These are phyloP conservation scores for Salix exigua DNA, from an alignment of 345 rosid species.

Conservation along the genomic window DNA sequence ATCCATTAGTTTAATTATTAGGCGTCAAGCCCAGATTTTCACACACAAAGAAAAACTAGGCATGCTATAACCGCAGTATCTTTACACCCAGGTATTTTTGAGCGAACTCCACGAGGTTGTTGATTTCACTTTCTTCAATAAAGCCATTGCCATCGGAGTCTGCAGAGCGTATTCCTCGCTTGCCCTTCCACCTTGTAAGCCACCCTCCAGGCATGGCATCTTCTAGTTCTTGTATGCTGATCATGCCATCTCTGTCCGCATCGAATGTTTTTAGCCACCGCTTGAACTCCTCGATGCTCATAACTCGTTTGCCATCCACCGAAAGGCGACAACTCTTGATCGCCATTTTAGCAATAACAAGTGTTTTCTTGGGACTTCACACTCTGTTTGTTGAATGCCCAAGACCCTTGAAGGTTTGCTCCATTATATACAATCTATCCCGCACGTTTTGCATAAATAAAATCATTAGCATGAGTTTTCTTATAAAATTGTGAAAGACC, in stretches of 20 bases:
- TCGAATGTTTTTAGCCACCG: background rate
- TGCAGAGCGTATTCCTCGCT: conserved; percentile 4
- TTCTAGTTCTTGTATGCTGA: conserved; percentile 5
- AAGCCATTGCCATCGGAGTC: conserved; percentile 7
- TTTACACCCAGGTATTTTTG: conserved; percentile 5
- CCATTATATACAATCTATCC: background rate
- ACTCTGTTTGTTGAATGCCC: background rate
- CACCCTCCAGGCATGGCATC: conserved; percentile 6
- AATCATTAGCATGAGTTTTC: background rate
- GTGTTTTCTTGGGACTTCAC: background rate
- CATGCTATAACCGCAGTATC: background rate
- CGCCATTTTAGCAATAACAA: background rate
- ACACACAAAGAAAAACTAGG: no score
- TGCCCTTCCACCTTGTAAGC: conserved; percentile 5
- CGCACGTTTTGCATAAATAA: background rate
- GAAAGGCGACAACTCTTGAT: background rate
- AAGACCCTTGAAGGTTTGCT: background rate
- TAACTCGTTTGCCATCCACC: background rate
- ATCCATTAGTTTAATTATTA: no score
- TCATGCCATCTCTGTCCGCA: background rate
- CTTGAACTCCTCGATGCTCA: conserved; percentile 13
- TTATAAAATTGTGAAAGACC: no score
- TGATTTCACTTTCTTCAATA: conserved; percentile 1
- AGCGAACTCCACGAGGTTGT: background rate
- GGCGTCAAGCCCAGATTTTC: no score